phyloP scores from a whole-genome alignment of 176 grass and related monocot genomes.

The Rhipidocladum racemiflorum region DNA sequence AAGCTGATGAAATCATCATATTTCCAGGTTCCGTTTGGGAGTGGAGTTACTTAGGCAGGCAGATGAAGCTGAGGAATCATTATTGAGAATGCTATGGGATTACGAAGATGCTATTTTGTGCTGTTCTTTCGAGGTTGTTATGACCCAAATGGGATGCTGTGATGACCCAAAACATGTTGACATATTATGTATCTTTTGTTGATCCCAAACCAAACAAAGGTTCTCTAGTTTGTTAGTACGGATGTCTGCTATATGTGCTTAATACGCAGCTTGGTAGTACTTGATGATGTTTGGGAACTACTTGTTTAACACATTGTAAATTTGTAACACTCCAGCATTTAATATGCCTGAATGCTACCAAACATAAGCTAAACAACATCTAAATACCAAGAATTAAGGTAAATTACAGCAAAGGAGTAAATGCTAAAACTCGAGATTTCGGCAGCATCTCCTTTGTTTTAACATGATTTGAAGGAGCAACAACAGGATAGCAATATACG shows the following conservation, averaged over 20 bases:
- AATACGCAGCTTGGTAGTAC: not conserved
- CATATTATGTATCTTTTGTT: not conserved
- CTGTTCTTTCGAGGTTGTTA: conserved; percentile 80
- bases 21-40: conserved; percentile 70
- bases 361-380: too few relatives aligned
- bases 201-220: not conserved
- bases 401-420: too few relatives aligned
- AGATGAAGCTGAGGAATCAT: conserved; percentile 61
- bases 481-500: too few relatives aligned
- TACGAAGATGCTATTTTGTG: conserved; percentile 87
- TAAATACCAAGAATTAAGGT: too few relatives aligned
- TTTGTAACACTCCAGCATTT: too few relatives aligned
- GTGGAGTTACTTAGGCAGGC: conserved; percentile 70
- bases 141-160: not conserved
- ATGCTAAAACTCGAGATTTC: too few relatives aligned
- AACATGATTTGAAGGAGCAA: too few relatives aligned
- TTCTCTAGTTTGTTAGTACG: not conserved
- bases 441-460: too few relatives aligned
- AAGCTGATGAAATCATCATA: not conserved
- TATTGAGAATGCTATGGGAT: conserved; percentile 91
- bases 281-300: not conserved
- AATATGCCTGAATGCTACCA: too few relatives aligned
- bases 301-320: not conserved
- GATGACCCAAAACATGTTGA: not conserved
- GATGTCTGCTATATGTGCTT: too few relatives aligned